Base-by-base conservation (phyloP, 331 rosid genomes). In the Pyracantha coccinea region DNA sequence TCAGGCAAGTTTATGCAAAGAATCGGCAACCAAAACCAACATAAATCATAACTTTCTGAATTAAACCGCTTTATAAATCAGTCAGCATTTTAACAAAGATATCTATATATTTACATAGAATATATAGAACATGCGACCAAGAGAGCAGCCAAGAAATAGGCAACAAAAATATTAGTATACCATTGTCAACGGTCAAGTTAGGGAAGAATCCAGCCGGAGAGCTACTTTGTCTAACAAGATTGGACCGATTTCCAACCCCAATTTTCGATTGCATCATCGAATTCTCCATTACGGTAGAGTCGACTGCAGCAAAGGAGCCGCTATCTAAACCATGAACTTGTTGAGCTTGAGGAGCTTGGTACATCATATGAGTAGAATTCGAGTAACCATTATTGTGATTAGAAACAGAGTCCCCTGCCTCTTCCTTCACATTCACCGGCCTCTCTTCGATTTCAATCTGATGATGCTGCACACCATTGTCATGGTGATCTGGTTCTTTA, bases 151-250 rank as follows among this genome's bases (percentile, higher is more conserved):
- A 74, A 68, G 55, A 58, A 53, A 63, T 9, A 58, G 74, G 67
- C 7, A 78, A 14, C 54, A 74, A 21, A 59, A 31, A 38, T 14
- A 4, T 60, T 21, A 23, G 11, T n/a, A 68, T 84, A 93, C 98
- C 96, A 79, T 80, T 85, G 71, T 82, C 86, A 72, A 72, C 59
- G 12, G 82, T n/a, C n/a, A 76, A 76, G 75, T 45, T 71, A 67
- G 90, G 77, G 88, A 87, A 81, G 75, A 93, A 81, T 17, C 76
- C 92, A 50, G 97, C 80, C 12, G 97, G 94, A 23, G 91, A 91
- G 76, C 92, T 93, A 71, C 72, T 86, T 77, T 88, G 94, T 81
- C 97, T 85, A 31, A 75, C 65, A 68, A 87, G 86, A 86, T 85
- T 80, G 53, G 92, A 79, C 53, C 66, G 71, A 85, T 81, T 87